phyloP scores from a whole-genome alignment of 257 asterid species.

The Solanum neorickii region DNA sequence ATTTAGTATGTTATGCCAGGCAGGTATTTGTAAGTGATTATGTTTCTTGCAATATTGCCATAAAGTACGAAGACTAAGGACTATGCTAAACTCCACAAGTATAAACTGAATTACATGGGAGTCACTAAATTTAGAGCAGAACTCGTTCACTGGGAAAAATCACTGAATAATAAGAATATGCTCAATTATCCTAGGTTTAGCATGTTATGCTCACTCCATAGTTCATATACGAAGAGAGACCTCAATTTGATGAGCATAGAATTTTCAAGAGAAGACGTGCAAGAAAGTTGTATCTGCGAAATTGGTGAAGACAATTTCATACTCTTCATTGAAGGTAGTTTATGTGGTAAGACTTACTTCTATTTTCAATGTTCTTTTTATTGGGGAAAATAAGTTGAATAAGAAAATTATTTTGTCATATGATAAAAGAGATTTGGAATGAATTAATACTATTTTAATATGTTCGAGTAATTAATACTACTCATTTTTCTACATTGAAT shows the following conservation, averaged over 20 bases:
- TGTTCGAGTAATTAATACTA: too few relatives aligned
- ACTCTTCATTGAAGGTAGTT: neutral
- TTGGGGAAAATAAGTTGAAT: too few relatives aligned
- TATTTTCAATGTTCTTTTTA: too few relatives aligned
- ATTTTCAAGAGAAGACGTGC: neutral
- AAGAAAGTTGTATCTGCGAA: slow-evolving; percentile 1
- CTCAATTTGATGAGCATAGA: neutral
- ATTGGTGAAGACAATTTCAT: slow-evolving; percentile 26
- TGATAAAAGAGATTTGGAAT: too few relatives aligned
- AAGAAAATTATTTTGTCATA: too few relatives aligned
- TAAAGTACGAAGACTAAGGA: neutral
- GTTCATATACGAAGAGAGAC: neutral
- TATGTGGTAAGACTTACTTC: too few relatives aligned
- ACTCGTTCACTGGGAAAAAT: neutral
- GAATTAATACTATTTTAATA: too few relatives aligned
- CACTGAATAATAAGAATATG: neutral
- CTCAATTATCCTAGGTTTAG: neutral
- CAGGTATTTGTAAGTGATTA: neutral
- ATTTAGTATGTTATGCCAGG: neutral
- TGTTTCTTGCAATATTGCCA: neutral
- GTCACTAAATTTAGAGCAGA: neutral
- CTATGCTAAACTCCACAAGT: neutral
- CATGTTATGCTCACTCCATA: neutral
- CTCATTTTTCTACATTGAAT: too few relatives aligned
- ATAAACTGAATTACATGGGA: neutral